Evolutionary conservation across 805 yeast genomes (phyloP), one percentile per base, ranked within the genome.

Genomic region (Hanseniaspora lachancei): DNA sequence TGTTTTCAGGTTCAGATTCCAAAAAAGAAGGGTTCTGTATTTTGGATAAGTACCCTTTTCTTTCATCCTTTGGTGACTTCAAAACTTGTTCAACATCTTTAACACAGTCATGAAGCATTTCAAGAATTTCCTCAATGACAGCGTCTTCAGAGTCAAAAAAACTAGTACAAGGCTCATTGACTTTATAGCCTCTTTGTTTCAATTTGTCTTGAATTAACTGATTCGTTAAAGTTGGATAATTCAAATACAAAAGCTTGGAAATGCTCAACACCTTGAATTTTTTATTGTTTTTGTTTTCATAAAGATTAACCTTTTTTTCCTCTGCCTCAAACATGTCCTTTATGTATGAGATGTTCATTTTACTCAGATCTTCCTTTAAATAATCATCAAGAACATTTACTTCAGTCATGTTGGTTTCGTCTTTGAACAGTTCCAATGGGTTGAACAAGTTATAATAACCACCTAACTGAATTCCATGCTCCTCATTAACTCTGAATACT

Each of bases 401-500:
- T 20, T 29, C 40, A 9, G 42, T 27, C 13, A 34, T 6, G 18
- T 27, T 35, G 1, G 32, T 21, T 15, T 61, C 62, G 32, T 63
- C 54, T 5, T 29, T 9, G 35, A 49, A 65, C 57, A 84, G 78
- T n/a, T 79, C 64, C 0, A 74, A 57, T 21, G 71, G 69, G 58
- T 80, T 83, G 66, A 84, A 83, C 74, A 78, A 72, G 9, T 70
- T 72, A 63, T 89, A 91, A 0, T 63, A 68, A 59, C 83, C 88
- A 21, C 91, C 93, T 32, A 87, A 89, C 55, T 77, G 78, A 60
- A 79, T 80, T 39, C 78, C 85, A 62, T 81, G 78, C 54, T 85
- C 95, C 36, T 79, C 79, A 10, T 88, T 96, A 23, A 84, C 71
- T 68, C 97, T 79, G 64, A 85, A 89, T 32, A 89, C 70, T 0